Percentiles rank a stretch among this genome's conserved stretches.
Evolutionary conservation across 2,329 filamentous ascomycete species (phyloP).

Genomic region (Didymella arachidicola): DNA sequence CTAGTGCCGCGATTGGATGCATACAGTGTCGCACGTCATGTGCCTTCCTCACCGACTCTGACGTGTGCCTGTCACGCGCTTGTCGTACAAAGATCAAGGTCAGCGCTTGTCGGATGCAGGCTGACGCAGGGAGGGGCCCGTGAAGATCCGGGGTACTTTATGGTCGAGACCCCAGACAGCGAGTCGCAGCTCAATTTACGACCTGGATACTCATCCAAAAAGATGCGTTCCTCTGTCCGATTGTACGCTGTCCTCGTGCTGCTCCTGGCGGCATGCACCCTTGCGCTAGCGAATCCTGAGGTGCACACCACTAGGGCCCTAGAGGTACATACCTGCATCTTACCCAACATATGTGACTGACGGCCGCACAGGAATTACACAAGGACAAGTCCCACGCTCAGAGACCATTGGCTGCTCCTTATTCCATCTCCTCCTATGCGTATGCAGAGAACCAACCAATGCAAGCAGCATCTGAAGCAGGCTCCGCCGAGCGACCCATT

Average conservation of each 20-base stretch:
- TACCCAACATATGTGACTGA: not conserved
- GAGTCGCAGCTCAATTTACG: not conserved
- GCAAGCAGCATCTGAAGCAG: constrained; percentile 21
- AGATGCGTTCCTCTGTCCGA: constrained; percentile 6
- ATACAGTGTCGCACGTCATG: constrained; percentile 2
- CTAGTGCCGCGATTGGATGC: constrained; percentile 14
- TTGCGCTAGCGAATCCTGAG: constrained; percentile 7
- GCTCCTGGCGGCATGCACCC: constrained; percentile 7
- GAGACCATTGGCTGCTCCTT: not conserved
- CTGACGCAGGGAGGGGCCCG: constrained; percentile 18
- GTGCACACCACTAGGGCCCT: constrained; percentile 2
- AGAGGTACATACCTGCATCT: not conserved
- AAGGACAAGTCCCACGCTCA: not conserved
- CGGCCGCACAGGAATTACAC: not conserved
- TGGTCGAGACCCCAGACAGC: constrained; percentile 2
- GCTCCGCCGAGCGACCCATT: constrained; percentile 11
- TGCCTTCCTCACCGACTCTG: constrained; percentile 1
- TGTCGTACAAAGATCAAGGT: constrained; percentile 13
- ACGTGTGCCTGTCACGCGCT: constrained; percentile 13
- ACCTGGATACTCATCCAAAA: not conserved
- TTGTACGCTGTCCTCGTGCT: not conserved
- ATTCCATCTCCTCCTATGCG: not conserved
- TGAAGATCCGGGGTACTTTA: constrained; percentile 22
- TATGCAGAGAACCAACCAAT: constrained; percentile 2
- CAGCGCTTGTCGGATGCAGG: constrained; percentile 9